Evolutionary conservation across 2,329 filamentous ascomycete species (phyloP).

Genomic region (Esteya vermicola): DNA sequence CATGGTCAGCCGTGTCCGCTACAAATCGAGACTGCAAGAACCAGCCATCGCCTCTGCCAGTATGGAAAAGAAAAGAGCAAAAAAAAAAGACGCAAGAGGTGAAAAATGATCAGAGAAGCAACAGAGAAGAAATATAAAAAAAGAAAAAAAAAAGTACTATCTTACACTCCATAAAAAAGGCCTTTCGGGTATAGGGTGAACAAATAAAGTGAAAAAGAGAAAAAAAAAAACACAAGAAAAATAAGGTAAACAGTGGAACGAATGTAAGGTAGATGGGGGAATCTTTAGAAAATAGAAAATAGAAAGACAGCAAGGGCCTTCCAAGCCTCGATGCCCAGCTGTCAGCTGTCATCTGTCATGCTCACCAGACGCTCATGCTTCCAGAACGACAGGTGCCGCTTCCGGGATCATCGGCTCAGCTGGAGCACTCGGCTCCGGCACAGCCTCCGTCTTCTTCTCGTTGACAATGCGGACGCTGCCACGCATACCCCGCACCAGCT

Average conservation of each 20-base stretch:
- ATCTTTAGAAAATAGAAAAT: no score
- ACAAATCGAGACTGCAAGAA: background rate
- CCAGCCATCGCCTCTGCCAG: background rate
- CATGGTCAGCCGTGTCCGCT: background rate
- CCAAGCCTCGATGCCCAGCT: background rate
- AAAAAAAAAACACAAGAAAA: background rate
- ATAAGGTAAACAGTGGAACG: no score
- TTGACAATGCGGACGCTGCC: slow-evolving; percentile 50
- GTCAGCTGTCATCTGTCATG: background rate
- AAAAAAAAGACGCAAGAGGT: background rate
- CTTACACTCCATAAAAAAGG: no score
- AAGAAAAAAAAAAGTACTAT: slow-evolving; percentile 10
- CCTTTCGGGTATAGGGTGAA: no score
- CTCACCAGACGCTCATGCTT: slow-evolving; percentile 9
- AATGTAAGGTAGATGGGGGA: no score
- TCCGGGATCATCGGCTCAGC: slow-evolving; percentile 14
- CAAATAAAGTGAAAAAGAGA: no score
- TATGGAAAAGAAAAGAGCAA: background rate
- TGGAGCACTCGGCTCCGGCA: slow-evolving; percentile 11
- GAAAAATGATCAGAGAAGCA: slow-evolving; percentile 4
- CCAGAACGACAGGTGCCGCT: slow-evolving; percentile 15
- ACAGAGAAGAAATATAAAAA: background rate
- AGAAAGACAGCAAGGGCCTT: no score
- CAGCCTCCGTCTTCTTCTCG: slow-evolving; percentile 22
- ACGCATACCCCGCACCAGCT: slow-evolving; percentile 50